A percentile compares a stretch with the other conserved stretches of the same genome.
Conservation (phyloP, 129 eudicot genomes). For the sunflower (Helianthus annuus) region DNA sequence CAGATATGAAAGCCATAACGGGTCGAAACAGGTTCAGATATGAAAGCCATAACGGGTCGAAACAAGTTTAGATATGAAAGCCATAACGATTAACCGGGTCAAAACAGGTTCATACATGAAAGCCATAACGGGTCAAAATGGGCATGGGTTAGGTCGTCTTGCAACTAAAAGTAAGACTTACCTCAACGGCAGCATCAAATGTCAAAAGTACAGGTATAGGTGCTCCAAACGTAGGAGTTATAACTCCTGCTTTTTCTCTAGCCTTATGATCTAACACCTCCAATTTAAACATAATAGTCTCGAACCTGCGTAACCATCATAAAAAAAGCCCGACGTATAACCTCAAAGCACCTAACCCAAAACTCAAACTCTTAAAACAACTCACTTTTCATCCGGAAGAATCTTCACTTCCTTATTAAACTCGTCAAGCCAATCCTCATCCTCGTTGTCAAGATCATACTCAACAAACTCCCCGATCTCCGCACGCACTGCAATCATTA, state of each 20-base stretch:
- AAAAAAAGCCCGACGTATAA: conserved; percentile 1
- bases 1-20: conserved; percentile 1
- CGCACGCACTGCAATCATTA: conserved; percentile 58
- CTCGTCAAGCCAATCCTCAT: conserved; percentile 94
- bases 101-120: not conserved
- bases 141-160: not conserved
- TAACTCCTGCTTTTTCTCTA: conserved; percentile 94
- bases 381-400: conserved; percentile 78
- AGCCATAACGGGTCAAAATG: not conserved
- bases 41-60: too few relatives aligned
- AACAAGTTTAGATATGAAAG: too few relatives aligned
- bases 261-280: conserved; percentile 92
- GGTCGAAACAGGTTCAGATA: too few relatives aligned
- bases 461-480: conserved; percentile 95
- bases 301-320: conserved; percentile 58
- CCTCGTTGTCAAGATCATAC: conserved; percentile 97
- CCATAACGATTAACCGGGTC: too few relatives aligned
- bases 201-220: conserved; percentile 83
- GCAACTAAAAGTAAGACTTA: conserved; percentile 14
- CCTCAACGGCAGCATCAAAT: conserved; percentile 96
- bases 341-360: not conserved
- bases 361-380: not conserved
- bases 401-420: conserved; percentile 56
- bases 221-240: conserved; percentile 84
- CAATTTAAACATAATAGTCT: conserved; percentile 67